Base-by-base conservation (phyloP, 2,329 filamentous ascomycete genomes). In the Cryphonectria naterciae region DNA sequence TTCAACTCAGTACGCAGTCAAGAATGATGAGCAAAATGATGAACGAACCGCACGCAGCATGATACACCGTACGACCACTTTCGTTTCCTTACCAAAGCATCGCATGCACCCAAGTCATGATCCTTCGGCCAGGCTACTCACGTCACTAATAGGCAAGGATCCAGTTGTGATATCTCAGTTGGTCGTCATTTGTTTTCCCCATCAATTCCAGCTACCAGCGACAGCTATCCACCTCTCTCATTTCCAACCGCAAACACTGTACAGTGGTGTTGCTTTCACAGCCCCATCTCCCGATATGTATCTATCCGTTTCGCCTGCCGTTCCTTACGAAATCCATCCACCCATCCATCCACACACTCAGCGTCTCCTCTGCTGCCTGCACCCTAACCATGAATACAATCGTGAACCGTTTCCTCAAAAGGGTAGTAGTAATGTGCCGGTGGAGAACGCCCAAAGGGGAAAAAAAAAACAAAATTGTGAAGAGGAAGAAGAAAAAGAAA, bases 391-490 rank as follows among this genome's bases (percentile, higher is more conserved):
- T 19, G 43, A 52, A 65, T 46, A 63, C 70, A 66, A 66, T 72
- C 68, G 63, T 70, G 39, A 70, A 56, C 68, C 71, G 56, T 67
- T 70, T 54, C 67, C 60, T 41, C 25, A 35, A 43, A 56, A 46
- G 56, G 58, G 11, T 68, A 37, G 17, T 25, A 41, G 35, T 25
- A 66, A 35, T 58, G 19, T 64, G 39, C 67, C 58, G 35, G 56
- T 63, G 43, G 22, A 52, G n/a, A 68, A 58, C 37, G 54, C 46
- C 56, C n/a, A 70, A 39, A 17, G 32, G 41, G 62, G 15, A 62
- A 49, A 19, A 43, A 60, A 43, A 25, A 13, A 35, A 46, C 58
- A 22, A 65, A 35, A 49, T 28, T 32, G 32, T 32, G 32, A 32
- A 32, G 32, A 32, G 32, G 17, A 43, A 52, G 25, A 8, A 64